Conservation (phyloP, 1,284 basidiomycete species). For the Lignosus rhinocerotis region DNA sequence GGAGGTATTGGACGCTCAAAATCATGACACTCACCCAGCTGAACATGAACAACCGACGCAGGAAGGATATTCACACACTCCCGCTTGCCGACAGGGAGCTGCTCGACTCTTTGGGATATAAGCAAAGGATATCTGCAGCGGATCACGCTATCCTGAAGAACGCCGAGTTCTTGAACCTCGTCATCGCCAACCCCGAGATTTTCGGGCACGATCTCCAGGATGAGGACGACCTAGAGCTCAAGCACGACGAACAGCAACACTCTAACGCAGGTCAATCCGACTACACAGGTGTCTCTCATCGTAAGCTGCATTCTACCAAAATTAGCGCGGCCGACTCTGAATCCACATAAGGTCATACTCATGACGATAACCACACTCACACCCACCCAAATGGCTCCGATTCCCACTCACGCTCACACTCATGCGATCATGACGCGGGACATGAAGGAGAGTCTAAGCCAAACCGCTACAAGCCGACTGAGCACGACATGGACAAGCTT, state of each 20-base stretch:
- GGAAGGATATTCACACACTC: conserved; percentile 70
- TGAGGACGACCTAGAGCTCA: conserved; percentile 24
- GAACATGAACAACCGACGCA: conserved; percentile 72
- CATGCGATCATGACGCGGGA: conserved; percentile 29
- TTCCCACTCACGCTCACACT: conserved; percentile 29
- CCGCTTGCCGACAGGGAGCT: conserved; percentile 61
- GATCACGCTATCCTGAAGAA: conserved; percentile 73
- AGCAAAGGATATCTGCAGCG: conserved; percentile 62
- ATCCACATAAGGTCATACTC: conserved; percentile 6
- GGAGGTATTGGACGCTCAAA: neutral
- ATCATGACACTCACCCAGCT: conserved; percentile 42
- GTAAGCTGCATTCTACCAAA: neutral
- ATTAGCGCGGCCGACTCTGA: neutral
- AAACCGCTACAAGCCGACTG: conserved; percentile 52
- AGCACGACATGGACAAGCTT: conserved; percentile 84
- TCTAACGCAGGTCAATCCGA: neutral
- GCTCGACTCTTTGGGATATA: conserved; percentile 63
- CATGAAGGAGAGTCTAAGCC: conserved; percentile 9
- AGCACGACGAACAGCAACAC: neutral
- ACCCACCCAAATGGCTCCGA: conserved; percentile 11
- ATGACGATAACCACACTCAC: conserved; percentile 4
- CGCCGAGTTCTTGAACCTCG: conserved; percentile 63
- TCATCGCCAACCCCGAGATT: conserved; percentile 72
- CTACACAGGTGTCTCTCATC: neutral
- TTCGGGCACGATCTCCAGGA: conserved; percentile 55